A percentile compares a stretch with the other conserved stretches of the same genome.
Conservation (phyloP, 108 stramenopile genomes). For the Phaeodactylum tricornutum region DNA sequence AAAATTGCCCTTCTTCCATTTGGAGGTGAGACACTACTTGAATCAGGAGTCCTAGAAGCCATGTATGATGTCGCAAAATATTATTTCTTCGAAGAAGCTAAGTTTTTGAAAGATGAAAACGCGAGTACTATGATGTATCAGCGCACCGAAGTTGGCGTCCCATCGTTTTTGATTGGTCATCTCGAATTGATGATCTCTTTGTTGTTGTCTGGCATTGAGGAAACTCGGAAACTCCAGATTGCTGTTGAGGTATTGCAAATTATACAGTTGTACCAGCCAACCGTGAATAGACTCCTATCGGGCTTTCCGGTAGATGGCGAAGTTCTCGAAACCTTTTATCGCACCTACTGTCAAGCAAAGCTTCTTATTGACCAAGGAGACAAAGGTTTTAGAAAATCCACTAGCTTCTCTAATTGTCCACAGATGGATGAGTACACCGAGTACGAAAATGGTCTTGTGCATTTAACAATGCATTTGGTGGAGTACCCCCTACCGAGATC, state of each 20-base stretch:
- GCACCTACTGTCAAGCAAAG: too few species aligned
- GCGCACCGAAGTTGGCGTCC: constrained; percentile 8
- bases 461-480: not conserved
- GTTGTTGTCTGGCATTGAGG: constrained; percentile 5
- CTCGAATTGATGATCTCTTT: constrained; percentile 21
- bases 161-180: constrained; percentile 25
- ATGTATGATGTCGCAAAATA: too few species aligned
- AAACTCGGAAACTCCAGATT: not conserved
- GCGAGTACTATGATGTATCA: too few species aligned
- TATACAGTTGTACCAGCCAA: not conserved
- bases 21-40: constrained; percentile 34
- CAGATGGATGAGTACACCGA: too few species aligned
- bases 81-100: too few species aligned
- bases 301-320: not conserved
- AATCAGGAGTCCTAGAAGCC: too few species aligned
- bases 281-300: not conserved
- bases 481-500: constrained; percentile 4
- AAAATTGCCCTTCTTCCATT: constrained; percentile 25
- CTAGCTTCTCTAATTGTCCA: too few species aligned
- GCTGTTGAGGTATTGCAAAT: not conserved
- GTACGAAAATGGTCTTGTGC: too few species aligned
- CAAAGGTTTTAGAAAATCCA: too few species aligned
- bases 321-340: too few species aligned
- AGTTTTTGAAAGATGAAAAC: too few species aligned
- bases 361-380: too few species aligned